phyloP scores from a whole-genome alignment of 805 yeast species.

The Candida saitoana region DNA sequence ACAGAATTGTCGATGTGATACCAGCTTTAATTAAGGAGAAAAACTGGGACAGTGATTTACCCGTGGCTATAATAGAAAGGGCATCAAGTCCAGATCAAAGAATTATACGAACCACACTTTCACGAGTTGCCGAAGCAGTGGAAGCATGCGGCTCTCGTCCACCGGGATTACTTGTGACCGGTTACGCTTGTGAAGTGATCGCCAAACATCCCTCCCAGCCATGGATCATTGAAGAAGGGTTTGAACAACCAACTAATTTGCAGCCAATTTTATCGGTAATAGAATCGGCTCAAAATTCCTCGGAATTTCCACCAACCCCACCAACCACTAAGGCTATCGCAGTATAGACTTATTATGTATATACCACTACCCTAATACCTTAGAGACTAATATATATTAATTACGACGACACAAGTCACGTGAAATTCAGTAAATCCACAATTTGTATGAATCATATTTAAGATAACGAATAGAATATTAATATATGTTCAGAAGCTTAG shows the following conservation, averaged over 20 bases:
- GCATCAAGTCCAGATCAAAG: constrained; percentile 94
- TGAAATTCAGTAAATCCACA: background rate
- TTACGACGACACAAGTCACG: background rate
- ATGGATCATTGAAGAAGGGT: background rate
- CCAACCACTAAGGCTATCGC: background rate
- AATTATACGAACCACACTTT: constrained; percentile 67
- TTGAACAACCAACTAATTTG: background rate
- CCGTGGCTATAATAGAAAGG: constrained; percentile 84
- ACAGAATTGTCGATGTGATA: constrained; percentile 59
- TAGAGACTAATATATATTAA: no score
- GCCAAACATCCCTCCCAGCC: constrained; percentile 12
- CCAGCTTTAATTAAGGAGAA: constrained; percentile 40
- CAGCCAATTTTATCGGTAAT: background rate
- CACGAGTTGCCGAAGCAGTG: constrained; percentile 65
- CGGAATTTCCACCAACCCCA: background rate
- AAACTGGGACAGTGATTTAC: constrained; percentile 66
- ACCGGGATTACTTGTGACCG: constrained; percentile 84
- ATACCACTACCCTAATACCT: no score
- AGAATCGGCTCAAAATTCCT: background rate
- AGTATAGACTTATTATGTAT: no score
- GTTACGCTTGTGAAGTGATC: constrained; percentile 66
- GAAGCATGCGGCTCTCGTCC: constrained; percentile 82
- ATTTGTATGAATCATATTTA: background rate
- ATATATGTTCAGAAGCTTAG: background rate
- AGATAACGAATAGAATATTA: background rate